phyloP scores from a whole-genome alignment of 192 early-diverging fungal genomes.

The Coemansia sp. region DNA sequence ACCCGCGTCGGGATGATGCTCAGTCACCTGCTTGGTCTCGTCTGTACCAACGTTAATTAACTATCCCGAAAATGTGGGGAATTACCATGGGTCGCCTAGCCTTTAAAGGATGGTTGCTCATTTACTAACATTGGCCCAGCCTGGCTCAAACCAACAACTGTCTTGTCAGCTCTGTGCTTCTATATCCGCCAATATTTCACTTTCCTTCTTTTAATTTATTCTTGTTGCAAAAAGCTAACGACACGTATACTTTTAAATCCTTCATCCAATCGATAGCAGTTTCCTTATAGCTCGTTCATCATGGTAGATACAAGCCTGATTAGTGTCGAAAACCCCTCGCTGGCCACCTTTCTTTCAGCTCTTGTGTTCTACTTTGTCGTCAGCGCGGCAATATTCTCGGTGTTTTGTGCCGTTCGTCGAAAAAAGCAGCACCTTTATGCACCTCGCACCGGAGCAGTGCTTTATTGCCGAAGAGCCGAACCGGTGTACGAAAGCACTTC shows the following conservation, averaged over 20 bases:
- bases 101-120: neutral
- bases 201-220: neutral
- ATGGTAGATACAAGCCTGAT: conserved; percentile 12
- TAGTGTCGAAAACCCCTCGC: conserved; percentile 15
- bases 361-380: conserved; percentile 12
- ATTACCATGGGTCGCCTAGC: too few species aligned
- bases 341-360: conserved; percentile 11
- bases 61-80: neutral
- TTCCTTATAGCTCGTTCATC: neutral
- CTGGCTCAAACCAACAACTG: neutral
- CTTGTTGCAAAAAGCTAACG: neutral
- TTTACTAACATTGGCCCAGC: neutral
- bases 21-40: neutral
- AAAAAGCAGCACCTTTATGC: neutral
- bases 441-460: neutral
- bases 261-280: neutral
- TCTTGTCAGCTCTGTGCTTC: neutral
- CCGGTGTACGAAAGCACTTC: conserved; percentile 6
- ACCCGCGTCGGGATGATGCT: neutral
- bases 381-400: neutral
- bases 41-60: neutral
- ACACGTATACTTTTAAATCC: neutral
- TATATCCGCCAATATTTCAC: neutral
- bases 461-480: conserved; percentile 4
- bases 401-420: conserved; percentile 7